A percentile compares a stretch with the other conserved stretches of the same genome.
These are phyloP conservation scores for Scenedesmus sp. DNA, from an alignment of 163 green algal species.

Conservation along the genomic window DNA sequence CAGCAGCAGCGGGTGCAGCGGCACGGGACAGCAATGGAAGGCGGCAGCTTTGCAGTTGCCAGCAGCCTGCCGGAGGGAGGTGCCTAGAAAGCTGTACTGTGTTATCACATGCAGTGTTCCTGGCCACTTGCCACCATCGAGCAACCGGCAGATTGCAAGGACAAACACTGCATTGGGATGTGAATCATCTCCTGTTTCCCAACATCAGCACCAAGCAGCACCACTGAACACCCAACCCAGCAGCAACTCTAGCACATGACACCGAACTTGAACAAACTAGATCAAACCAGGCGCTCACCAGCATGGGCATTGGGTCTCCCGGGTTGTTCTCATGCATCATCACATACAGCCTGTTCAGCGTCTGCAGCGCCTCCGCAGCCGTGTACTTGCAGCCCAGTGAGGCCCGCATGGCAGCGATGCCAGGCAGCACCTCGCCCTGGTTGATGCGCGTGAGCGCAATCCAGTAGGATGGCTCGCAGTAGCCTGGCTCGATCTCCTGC, in stretches of 20 bases:
- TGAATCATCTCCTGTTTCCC: too few species aligned
- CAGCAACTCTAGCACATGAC: background rate
- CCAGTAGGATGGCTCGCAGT: slow-evolving; percentile 86
- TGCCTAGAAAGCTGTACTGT: too few species aligned
- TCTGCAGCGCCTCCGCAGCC: slow-evolving; percentile 64
- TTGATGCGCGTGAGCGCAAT: slow-evolving; percentile 74
- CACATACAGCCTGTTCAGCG: slow-evolving; percentile 67
- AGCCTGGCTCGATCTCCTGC: slow-evolving; percentile 68
- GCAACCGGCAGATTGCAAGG: too few species aligned
- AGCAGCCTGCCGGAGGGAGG: too few species aligned
- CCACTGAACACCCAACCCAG: background rate
- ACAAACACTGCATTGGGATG: too few species aligned
- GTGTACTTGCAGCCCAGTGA: slow-evolving; percentile 81
- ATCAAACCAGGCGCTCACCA: slow-evolving; percentile 41
- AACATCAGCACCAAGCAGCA: background rate
- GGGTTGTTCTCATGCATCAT: slow-evolving; percentile 56
- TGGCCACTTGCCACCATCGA: too few species aligned
- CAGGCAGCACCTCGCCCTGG: slow-evolving; percentile 47
- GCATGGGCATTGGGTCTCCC: slow-evolving; percentile 31
- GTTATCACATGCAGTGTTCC: too few species aligned
- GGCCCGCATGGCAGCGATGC: slow-evolving; percentile 62
- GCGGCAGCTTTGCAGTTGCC: too few species aligned
- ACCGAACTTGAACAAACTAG: background rate
- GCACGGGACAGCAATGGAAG: too few species aligned
- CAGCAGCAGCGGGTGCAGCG: background rate